These are phyloP conservation scores for Parathielavia appendiculata DNA, from an alignment of 495 filamentous ascomycete species.

Conservation along the genomic window DNA sequence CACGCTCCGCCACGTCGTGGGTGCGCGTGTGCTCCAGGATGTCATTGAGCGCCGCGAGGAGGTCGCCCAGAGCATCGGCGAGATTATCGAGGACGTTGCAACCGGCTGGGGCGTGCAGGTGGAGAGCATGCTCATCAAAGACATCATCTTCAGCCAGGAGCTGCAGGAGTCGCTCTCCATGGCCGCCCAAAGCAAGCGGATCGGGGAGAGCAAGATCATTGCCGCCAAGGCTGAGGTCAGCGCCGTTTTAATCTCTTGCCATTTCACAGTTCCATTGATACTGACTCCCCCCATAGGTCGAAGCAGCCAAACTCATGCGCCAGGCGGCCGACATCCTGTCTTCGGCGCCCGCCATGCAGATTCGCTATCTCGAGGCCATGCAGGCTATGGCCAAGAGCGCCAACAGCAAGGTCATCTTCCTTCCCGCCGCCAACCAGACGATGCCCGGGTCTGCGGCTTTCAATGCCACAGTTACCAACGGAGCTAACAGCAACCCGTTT, in stretches of 20 bases:
- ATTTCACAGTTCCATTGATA: not conserved
- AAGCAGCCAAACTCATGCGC: conserved; percentile 94
- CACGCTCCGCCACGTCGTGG: conserved; percentile 94
- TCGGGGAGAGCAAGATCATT: conserved; percentile 97
- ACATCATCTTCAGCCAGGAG: conserved; percentile 95
- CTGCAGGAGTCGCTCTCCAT: conserved; percentile 97
- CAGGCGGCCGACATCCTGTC: conserved; percentile 95
- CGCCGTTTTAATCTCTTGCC: not conserved
- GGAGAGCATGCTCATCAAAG: conserved; percentile 98
- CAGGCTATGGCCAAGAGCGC: conserved; percentile 96
- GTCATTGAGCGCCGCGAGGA: conserved; percentile 99
- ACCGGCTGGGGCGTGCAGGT: conserved; percentile 92
- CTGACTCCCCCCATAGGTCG: conserved; percentile 47
- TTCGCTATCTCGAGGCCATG: conserved; percentile 98
- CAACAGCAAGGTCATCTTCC: conserved; percentile 95
- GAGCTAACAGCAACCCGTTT: conserved; percentile 20
- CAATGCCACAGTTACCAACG: conserved; percentile 27
- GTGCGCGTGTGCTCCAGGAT: conserved; percentile 92
- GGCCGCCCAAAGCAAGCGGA: conserved; percentile 99
- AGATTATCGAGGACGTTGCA: conserved; percentile 97
- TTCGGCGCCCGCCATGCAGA: conserved; percentile 96
- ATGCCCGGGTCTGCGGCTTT: conserved; percentile 50
- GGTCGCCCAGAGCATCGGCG: conserved; percentile 85
- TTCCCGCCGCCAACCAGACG: conserved; percentile 62
- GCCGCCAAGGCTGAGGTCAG: conserved; percentile 76